Percentiles rank a stretch among this genome's conserved stretches.
These are phyloP conservation scores for Pholiota adiposa DNA, from an alignment of 1,284 basidiomycete species.

Conservation along the genomic window DNA sequence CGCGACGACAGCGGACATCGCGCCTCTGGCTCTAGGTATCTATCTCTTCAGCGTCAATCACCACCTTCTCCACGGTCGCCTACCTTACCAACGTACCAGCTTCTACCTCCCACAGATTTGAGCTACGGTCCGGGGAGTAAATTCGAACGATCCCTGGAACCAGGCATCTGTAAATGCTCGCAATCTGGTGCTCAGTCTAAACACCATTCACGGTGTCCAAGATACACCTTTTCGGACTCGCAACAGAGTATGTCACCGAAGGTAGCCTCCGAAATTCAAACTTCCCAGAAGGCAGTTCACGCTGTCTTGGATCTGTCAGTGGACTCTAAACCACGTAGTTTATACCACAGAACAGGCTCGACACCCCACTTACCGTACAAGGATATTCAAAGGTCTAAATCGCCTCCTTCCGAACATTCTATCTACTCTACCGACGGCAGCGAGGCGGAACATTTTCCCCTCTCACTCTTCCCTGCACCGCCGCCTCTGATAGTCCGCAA, in stretches of 20 bases:
- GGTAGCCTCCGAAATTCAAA: neutral
- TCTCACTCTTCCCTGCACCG: slow-evolving; percentile 45
- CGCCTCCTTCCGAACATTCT: slow-evolving; percentile 15
- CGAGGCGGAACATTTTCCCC: slow-evolving; percentile 31
- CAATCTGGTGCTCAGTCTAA: slow-evolving; percentile 7
- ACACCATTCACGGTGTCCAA: slow-evolving; percentile 19
- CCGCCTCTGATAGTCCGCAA: slow-evolving; percentile 45
- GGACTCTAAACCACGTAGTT: slow-evolving; percentile 18
- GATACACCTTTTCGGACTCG: slow-evolving; percentile 12
- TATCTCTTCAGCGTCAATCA: slow-evolving; percentile 6
- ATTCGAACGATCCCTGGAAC: slow-evolving; percentile 11
- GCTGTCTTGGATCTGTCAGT: slow-evolving; percentile 24
- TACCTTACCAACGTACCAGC: slow-evolving; percentile 18
- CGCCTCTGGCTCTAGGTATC: slow-evolving; percentile 4
- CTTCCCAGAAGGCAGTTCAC: slow-evolving; percentile 19
- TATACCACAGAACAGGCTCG: slow-evolving; percentile 28
- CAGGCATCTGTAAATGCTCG: slow-evolving; percentile 13
- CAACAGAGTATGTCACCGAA: slow-evolving; percentile 5
- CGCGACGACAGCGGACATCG: slow-evolving; percentile 4
- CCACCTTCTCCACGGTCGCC: slow-evolving; percentile 16
- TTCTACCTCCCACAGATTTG: slow-evolving; percentile 22
- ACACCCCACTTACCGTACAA: slow-evolving; percentile 32
- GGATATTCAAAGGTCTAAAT: slow-evolving; percentile 7
- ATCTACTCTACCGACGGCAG: slow-evolving; percentile 13
- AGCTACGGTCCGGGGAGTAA: slow-evolving; percentile 18